These are phyloP conservation scores for Salix exigua DNA, from an alignment of 345 rosid genomes.

Conservation along the genomic window DNA sequence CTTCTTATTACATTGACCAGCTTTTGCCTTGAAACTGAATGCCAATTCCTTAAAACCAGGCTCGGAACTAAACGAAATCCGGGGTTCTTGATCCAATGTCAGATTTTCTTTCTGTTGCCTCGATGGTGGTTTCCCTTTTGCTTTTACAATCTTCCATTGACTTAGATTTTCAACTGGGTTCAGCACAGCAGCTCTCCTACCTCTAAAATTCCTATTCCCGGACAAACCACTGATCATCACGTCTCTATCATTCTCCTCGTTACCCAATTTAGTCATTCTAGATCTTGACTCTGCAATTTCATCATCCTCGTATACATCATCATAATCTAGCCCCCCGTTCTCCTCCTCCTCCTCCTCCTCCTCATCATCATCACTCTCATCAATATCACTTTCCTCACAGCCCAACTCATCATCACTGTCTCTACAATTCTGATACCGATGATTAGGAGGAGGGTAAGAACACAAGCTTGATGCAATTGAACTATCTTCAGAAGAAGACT, in stretches of 20 bases:
- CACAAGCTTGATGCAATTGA: conserved; percentile 45
- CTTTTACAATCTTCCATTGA: conserved; percentile 84
- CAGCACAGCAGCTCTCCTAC: conserved; percentile 53
- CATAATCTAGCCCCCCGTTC: conserved; percentile 11
- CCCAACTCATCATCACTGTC: conserved; percentile 39
- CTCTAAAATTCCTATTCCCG: conserved; percentile 35
- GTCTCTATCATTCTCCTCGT: conserved; percentile 7
- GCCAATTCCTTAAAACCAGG: conserved; percentile 30
- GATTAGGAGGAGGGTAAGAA: conserved; percentile 53
- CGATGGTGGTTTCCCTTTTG: conserved; percentile 41
- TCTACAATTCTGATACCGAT: conserved; percentile 36
- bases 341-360: conserved; percentile 9
- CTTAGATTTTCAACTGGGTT: conserved; percentile 88
- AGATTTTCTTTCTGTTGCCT: conserved; percentile 69
- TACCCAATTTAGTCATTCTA: neutral
- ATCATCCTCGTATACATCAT: conserved; percentile 8
- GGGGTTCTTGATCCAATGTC: conserved; percentile 21
- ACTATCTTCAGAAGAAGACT: conserved; percentile 47
- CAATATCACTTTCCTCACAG: conserved; percentile 21
- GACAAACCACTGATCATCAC: neutral
- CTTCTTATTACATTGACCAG: conserved; percentile 40
- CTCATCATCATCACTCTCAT: conserved; percentile 1
- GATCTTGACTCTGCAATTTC: conserved; percentile 1
- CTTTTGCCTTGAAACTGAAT: conserved; percentile 39
- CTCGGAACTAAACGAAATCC: conserved; percentile 19